Evolutionary conservation across 106 monocot genomes (phyloP).

Genomic region (Acorus calamus): DNA sequence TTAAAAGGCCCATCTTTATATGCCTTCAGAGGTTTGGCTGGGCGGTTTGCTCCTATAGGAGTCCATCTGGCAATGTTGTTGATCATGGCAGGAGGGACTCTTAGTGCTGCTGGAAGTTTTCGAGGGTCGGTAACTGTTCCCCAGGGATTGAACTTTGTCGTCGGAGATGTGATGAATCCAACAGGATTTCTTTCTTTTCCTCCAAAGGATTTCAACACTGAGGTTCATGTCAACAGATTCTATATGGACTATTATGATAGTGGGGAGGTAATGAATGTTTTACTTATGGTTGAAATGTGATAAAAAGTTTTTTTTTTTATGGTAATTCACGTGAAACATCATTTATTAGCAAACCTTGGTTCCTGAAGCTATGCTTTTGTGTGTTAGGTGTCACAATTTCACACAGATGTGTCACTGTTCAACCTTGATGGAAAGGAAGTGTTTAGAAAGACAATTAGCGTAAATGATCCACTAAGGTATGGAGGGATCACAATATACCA

Average conservation of each 20-base stretch:
- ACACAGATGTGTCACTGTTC: constrained; percentile 73
- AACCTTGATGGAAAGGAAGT: constrained; percentile 71
- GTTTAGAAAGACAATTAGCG: constrained; percentile 90
- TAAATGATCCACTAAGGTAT: constrained; percentile 89
- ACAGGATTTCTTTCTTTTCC: constrained; percentile 71
- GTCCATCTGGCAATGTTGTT: constrained; percentile 90
- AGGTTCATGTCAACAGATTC: constrained; percentile 95
- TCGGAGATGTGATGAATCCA: constrained; percentile 87
- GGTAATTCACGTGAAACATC: no score
- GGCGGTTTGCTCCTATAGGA: constrained; percentile 89
- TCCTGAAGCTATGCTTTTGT: no score
- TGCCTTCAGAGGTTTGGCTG: constrained; percentile 91
- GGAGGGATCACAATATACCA: constrained; percentile 90
- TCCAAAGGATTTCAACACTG: constrained; percentile 52
- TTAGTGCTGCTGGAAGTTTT: constrained; percentile 80
- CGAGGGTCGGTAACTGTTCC: constrained; percentile 82
- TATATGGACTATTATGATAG: constrained; percentile 96
- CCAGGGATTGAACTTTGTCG: constrained; percentile 85
- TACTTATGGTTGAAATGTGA: not conserved
- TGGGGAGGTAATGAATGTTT: constrained; percentile 55
- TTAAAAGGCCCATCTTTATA: constrained; percentile 76
- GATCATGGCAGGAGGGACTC: constrained; percentile 86
- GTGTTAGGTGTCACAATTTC: constrained; percentile 76
- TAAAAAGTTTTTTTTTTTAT: not conserved
- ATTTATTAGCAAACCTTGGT: no score